Percentiles rank a stretch among this genome's conserved stretches.
These are phyloP conservation scores for Botrytis fabae DNA, from an alignment of 2,329 filamentous ascomycete genomes.

Conservation along the genomic window DNA sequence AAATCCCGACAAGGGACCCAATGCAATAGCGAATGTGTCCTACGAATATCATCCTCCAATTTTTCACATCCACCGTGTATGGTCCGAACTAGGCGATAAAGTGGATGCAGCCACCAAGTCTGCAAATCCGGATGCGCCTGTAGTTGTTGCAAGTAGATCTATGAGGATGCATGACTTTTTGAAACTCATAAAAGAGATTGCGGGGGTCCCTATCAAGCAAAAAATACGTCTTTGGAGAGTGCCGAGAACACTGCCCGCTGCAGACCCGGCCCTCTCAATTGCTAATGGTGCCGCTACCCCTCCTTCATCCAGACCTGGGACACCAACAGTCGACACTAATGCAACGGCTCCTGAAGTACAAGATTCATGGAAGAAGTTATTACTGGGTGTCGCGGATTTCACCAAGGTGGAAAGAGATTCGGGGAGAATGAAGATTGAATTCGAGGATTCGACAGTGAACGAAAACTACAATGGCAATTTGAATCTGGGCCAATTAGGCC, in stretches of 20 bases:
- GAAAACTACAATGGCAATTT: slow-evolving; percentile 74
- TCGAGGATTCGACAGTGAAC: slow-evolving; percentile 70
- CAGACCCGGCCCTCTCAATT: slow-evolving; percentile 42
- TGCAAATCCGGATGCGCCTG: slow-evolving; percentile 59
- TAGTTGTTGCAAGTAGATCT: slow-evolving; percentile 69
- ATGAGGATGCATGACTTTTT: slow-evolving; percentile 74
- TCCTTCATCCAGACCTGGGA: slow-evolving; percentile 39
- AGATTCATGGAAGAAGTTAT: slow-evolving; percentile 46
- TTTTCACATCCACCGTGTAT: slow-evolving; percentile 80
- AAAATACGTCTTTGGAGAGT: slow-evolving; percentile 66
- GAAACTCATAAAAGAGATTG: slow-evolving; percentile 66
- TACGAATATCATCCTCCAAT: slow-evolving; percentile 85
- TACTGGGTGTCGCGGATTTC: slow-evolving; percentile 59
- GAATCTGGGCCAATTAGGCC: slow-evolving; percentile 63
- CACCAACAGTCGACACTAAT: slow-evolving; percentile 28
- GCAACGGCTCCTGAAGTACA: slow-evolving; percentile 32
- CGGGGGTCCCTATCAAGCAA: slow-evolving; percentile 65
- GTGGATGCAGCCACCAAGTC: slow-evolving; percentile 62
- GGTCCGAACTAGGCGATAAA: slow-evolving; percentile 58
- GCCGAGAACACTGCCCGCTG: slow-evolving; percentile 35
- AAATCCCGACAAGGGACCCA: slow-evolving; percentile 50
- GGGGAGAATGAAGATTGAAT: slow-evolving; percentile 46
- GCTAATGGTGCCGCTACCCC: slow-evolving; percentile 46
- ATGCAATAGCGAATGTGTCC: slow-evolving; percentile 63
- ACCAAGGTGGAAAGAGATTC: slow-evolving; percentile 62